Evolutionary conservation across 441 rosid species (phyloP).

Genomic region (Bocquillonia castaneifolia): DNA sequence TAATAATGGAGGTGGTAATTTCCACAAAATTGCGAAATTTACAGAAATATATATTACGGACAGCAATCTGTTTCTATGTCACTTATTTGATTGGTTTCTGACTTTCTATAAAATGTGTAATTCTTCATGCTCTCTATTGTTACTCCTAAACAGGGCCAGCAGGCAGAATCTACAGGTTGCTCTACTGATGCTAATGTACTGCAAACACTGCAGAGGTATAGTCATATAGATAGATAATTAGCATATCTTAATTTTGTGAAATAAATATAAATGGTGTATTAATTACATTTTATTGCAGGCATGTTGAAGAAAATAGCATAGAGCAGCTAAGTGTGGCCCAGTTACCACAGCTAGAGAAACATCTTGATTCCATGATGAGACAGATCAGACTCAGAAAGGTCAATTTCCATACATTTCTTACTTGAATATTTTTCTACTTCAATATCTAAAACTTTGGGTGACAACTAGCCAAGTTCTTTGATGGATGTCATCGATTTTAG

Average conservation of each 20-base stretch:
- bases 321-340: slow-evolving; percentile 18
- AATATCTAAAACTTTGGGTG: too few relatives aligned
- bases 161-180: neutral
- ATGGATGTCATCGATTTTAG: too few relatives aligned
- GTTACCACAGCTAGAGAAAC: slow-evolving; percentile 20
- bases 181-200: neutral
- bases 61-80: too few relatives aligned
- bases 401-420: neutral
- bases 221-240: neutral
- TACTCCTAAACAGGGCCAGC: neutral
- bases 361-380: slow-evolving; percentile 9
- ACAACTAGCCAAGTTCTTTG: too few relatives aligned
- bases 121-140: too few relatives aligned
- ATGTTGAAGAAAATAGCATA: slow-evolving; percentile 17
- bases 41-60: too few relatives aligned
- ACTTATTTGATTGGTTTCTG: too few relatives aligned
- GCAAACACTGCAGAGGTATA: neutral
- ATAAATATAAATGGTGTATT: neutral
- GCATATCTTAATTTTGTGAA: too few relatives aligned
- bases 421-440: too few relatives aligned
- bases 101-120: too few relatives aligned
- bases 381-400: slow-evolving; percentile 26
- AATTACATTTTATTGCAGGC: slow-evolving; percentile 8
- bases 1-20: too few relatives aligned
- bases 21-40: too few relatives aligned